These are phyloP conservation scores for Fomitopsis serialis DNA, from an alignment of 768 basidiomycete species.

Conservation along the genomic window DNA sequence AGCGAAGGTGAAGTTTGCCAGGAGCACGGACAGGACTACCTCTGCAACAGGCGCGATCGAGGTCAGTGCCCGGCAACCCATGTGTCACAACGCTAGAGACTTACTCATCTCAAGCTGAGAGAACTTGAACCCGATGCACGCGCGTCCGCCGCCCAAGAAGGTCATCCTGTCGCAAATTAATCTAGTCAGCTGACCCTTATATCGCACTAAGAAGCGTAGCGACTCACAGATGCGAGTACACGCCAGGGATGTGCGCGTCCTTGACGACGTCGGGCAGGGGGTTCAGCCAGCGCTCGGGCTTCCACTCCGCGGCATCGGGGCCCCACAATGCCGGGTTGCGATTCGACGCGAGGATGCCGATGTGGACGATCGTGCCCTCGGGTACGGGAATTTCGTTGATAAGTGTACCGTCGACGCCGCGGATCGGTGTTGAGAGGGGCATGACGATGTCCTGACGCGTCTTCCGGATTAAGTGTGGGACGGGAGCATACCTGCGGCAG, in stretches of 20 bases:
- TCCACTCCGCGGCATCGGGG: constrained; percentile 35
- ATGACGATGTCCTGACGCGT: constrained; percentile 40
- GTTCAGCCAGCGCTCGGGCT: constrained; percentile 39
- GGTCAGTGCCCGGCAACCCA: not conserved
- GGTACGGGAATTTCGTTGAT: constrained; percentile 27
- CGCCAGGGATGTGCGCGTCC: constrained; percentile 15
- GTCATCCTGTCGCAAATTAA: constrained; percentile 12
- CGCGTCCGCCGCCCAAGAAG: constrained; percentile 16
- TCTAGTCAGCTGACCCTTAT: not conserved
- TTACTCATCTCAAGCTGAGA: constrained; percentile 18
- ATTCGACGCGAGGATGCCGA: constrained; percentile 38
- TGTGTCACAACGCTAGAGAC: too few relatives aligned
- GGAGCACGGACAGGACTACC: constrained; percentile 22
- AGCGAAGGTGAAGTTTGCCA: constrained; percentile 22
- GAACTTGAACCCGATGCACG: constrained; percentile 23
- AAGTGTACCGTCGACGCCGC: constrained; percentile 13
- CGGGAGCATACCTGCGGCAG: constrained; percentile 18
- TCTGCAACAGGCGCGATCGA: constrained; percentile 13
- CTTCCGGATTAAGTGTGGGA: constrained; percentile 8
- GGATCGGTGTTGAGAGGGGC: constrained; percentile 15
- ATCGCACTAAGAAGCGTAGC: not conserved
- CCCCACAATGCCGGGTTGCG: constrained; percentile 39
- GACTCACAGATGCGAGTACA: constrained; percentile 19
- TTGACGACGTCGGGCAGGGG: constrained; percentile 13
- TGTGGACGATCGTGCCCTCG: constrained; percentile 32